These are phyloP conservation scores for Entomophthora muscae DNA, from an alignment of 371 early-diverging fungal genomes.

Conservation along the genomic window DNA sequence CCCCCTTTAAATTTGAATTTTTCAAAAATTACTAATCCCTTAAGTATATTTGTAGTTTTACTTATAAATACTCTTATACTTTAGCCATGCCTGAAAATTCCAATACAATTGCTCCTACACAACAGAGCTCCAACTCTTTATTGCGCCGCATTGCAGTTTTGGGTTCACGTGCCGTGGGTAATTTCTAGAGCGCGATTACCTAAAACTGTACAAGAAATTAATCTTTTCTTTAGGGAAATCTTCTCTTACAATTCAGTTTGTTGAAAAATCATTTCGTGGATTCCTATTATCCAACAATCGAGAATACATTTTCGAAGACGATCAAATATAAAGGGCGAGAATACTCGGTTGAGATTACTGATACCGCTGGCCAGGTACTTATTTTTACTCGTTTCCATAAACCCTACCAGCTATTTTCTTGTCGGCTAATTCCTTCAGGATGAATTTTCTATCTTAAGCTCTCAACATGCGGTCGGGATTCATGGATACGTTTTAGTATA, in stretches of 20 bases:
- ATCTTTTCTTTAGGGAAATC: constrained; percentile 44
- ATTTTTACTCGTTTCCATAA: not conserved
- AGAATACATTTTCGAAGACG: constrained; percentile 74
- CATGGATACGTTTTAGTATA: constrained; percentile 92
- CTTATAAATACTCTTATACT: no score
- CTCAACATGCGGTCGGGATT: constrained; percentile 74
- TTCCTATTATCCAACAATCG: constrained; percentile 89
- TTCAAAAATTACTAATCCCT: no score
- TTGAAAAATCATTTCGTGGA: constrained; percentile 84
- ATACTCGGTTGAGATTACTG: constrained; percentile 78
- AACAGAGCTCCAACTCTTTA: constrained; percentile 4
- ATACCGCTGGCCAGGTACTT: constrained; percentile 87
- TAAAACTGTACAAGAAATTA: not conserved
- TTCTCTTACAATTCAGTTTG: constrained; percentile 82
- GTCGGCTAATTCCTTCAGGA: constrained; percentile 31
- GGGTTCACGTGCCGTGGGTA: constrained; percentile 74
- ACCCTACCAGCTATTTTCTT: not conserved
- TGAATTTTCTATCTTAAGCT: constrained; percentile 82
- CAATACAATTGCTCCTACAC: no score
- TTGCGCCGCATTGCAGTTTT: constrained; percentile 37
- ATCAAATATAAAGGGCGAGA: constrained; percentile 66
- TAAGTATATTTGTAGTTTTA: no score
- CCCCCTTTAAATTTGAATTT: no score
- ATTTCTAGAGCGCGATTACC: constrained; percentile 9
- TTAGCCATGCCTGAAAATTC: no score